A percentile compares a stretch with the other conserved stretches of the same genome.
Conservation (phyloP, 192 early-diverging fungal species). For the Coemansia furcata region DNA sequence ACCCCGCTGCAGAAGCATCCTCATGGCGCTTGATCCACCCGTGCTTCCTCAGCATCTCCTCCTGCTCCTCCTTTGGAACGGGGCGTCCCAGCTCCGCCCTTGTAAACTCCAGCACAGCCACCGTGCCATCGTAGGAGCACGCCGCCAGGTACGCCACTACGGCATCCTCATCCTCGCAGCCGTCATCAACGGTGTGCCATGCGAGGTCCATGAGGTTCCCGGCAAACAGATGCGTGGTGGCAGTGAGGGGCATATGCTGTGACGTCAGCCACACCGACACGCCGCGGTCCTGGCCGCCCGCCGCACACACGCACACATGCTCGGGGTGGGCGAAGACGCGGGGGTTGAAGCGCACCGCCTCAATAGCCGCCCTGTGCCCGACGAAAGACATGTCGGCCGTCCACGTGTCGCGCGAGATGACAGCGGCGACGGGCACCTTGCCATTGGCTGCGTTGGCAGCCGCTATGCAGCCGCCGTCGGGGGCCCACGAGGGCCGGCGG, state of each 20-base stretch:
- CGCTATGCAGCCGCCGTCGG: constrained; percentile 91
- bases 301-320: constrained; percentile 68
- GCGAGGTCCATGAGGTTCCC: constrained; percentile 82
- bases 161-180: neutral
- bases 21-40: constrained; percentile 17
- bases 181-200: constrained; percentile 35
- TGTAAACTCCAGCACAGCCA: constrained; percentile 71
- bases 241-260: constrained; percentile 67
- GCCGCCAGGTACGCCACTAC: constrained; percentile 61
- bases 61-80: constrained; percentile 64
- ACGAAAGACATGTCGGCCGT: constrained; percentile 74
- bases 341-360: constrained; percentile 90
- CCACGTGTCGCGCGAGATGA: constrained; percentile 80
- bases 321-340: constrained; percentile 57
- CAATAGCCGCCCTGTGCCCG: constrained; percentile 84
- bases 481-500: constrained; percentile 91
- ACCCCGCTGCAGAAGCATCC: neutral
- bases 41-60: constrained; percentile 39
- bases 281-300: constrained; percentile 87
- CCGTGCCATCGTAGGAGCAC: constrained; percentile 89
- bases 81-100: constrained; percentile 67
- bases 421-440: constrained; percentile 71
- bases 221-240: constrained; percentile 69
- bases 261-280: constrained; percentile 87
- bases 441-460: constrained; percentile 87